Conservation (phyloP, 768 basidiomycete genomes). For the Tubosaeta sp. region DNA sequence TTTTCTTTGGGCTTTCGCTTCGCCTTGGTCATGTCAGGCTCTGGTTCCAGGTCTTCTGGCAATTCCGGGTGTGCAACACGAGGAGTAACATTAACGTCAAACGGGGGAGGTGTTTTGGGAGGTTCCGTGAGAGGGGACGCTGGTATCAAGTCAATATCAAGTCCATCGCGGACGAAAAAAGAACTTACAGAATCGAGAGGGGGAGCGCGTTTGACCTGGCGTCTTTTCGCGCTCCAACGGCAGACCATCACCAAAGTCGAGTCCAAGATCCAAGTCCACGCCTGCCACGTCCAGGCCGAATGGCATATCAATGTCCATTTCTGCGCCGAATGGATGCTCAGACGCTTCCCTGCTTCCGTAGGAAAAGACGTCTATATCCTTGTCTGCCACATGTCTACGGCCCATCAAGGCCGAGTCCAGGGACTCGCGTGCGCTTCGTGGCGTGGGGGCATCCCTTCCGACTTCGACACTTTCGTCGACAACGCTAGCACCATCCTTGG, state of each 20-base stretch:
- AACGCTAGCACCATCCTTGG: constrained; percentile 46
- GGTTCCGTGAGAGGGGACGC: constrained; percentile 75
- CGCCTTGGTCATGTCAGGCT: constrained; percentile 32
- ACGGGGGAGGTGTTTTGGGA: constrained; percentile 73
- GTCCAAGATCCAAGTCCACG: constrained; percentile 63
- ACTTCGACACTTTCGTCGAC: constrained; percentile 59
- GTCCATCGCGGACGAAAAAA: not conserved
- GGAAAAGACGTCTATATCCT: constrained; percentile 64
- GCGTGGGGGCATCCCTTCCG: constrained; percentile 64
- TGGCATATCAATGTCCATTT: constrained; percentile 47
- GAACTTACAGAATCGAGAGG: constrained; percentile 66
- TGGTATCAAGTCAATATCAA: constrained; percentile 27
- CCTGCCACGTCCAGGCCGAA: constrained; percentile 47
- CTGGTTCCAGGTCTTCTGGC: constrained; percentile 34
- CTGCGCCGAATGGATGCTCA: constrained; percentile 60
- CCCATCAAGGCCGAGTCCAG: constrained; percentile 61
- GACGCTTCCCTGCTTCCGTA: constrained; percentile 60
- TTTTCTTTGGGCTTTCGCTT: constrained; percentile 64
- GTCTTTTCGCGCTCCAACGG: constrained; percentile 47
- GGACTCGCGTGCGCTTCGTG: constrained; percentile 46
- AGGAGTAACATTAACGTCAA: constrained; percentile 45
- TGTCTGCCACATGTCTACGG: constrained; percentile 38
- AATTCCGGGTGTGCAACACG: constrained; percentile 40
- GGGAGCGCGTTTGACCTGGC: constrained; percentile 54
- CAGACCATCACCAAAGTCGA: constrained; percentile 62